Evolutionary conservation across 345 rosid species (phyloP).

Genomic region (Camelina neglecta): DNA sequence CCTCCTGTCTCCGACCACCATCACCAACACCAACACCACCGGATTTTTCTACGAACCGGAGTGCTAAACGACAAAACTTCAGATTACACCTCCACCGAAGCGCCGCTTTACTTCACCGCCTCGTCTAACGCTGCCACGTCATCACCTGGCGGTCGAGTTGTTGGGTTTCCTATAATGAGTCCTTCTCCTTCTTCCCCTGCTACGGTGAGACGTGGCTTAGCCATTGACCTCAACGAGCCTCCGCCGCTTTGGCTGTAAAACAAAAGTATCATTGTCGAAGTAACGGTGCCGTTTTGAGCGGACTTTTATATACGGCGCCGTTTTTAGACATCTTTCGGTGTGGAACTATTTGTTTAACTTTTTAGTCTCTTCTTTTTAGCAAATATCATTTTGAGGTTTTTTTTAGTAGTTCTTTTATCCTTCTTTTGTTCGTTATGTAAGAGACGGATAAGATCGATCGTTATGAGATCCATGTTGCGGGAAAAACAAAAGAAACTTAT

Average conservation of each 20-base stretch:
- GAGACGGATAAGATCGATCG: slow-evolving; percentile 15
- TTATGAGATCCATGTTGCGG: slow-evolving; percentile 34
- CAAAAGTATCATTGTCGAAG: slow-evolving; percentile 1
- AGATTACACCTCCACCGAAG: slow-evolving; percentile 17
- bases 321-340: slow-evolving; percentile 6
- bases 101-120: slow-evolving; percentile 30
- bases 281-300: slow-evolving; percentile 24
- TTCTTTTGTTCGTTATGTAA: slow-evolving; percentile 23
- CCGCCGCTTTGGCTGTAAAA: slow-evolving; percentile 87
- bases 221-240: slow-evolving; percentile 94
- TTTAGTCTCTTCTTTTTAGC: slow-evolving; percentile 22
- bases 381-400: slow-evolving; percentile 2
- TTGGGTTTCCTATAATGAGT: slow-evolving; percentile 29
- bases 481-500: not conserved
- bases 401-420: slow-evolving; percentile 20
- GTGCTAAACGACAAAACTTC: slow-evolving; percentile 54
- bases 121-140: slow-evolving; percentile 20
- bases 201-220: slow-evolving; percentile 66
- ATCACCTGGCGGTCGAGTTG: slow-evolving; percentile 10
- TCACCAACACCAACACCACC: slow-evolving; percentile 53
- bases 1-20: slow-evolving; percentile 24
- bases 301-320: slow-evolving; percentile 10
- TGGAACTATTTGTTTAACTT: slow-evolving; percentile 14
- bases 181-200: slow-evolving; percentile 37
- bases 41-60: slow-evolving; percentile 67